Evolutionary conservation across 2,329 filamentous ascomycete species (phyloP).

Genomic region (Tolypocladium endophyticum): DNA sequence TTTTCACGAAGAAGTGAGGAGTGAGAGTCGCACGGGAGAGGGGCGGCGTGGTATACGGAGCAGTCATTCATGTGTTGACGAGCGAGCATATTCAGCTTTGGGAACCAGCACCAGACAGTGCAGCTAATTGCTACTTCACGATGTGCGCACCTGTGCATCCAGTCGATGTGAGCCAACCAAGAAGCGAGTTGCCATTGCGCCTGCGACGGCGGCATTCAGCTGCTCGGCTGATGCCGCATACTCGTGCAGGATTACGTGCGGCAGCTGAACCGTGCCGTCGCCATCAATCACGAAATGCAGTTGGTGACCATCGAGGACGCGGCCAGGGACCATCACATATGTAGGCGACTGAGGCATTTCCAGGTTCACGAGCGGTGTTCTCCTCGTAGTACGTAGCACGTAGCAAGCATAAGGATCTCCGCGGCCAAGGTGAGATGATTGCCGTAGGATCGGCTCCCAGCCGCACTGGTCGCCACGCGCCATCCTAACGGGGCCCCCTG

Average conservation of each 20-base stretch:
- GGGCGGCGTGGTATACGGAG: neutral
- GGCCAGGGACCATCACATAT: neutral
- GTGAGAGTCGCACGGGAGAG: neutral
- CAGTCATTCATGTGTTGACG: neutral
- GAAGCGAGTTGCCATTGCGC: neutral
- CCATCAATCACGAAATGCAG: neutral
- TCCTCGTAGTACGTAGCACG: no score
- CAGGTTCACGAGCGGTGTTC: neutral
- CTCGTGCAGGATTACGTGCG: neutral
- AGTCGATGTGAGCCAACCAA: neutral
- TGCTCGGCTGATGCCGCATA: neutral
- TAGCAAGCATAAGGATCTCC: neutral
- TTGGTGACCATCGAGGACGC: neutral
- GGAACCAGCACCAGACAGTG: neutral
- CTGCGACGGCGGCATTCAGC: neutral
- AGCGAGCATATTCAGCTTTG: neutral
- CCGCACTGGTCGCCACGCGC: neutral
- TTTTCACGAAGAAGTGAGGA: constrained; percentile 23
- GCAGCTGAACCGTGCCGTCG: neutral
- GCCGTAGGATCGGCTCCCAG: neutral
- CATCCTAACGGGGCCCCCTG: neutral
- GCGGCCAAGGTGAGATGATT: neutral
- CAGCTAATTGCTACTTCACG: neutral
- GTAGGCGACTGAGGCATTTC: neutral
- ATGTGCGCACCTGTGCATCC: neutral